A percentile compares a stretch with the other conserved stretches of the same genome.
Conservation (phyloP, 495 filamentous ascomycete genomes). For the Penicillium manginii region DNA sequence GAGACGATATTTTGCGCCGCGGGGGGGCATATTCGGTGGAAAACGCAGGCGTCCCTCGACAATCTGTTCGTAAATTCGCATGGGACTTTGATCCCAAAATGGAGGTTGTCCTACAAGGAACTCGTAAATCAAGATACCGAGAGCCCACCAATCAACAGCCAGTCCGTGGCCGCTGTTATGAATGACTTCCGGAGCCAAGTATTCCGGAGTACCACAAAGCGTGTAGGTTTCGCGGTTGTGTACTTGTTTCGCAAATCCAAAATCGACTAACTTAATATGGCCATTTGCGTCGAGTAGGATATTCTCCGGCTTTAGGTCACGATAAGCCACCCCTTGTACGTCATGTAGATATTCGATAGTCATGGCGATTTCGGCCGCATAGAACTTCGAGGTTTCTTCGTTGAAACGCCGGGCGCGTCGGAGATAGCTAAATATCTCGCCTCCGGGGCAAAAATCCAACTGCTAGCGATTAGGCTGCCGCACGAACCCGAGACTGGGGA, state of each 20-base stretch:
- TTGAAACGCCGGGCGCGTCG: conserved; percentile 85
- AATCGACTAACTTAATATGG: conserved; percentile 97
- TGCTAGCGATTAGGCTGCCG: conserved; percentile 36
- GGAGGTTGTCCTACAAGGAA: conserved; percentile 95
- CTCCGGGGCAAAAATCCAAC: conserved; percentile 91
- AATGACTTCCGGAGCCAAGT: conserved; percentile 95
- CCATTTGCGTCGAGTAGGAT: conserved; percentile 89
- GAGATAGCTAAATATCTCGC: conserved; percentile 94
- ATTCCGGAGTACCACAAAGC: conserved; percentile 94
- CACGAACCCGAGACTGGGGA: conserved; percentile 6
- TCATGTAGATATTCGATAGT: conserved; percentile 94
- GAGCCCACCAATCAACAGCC: conserved; percentile 99
- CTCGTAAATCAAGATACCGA: conserved; percentile 95
- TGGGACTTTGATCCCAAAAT: conserved; percentile 95
- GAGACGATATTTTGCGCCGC: conserved; percentile 84
- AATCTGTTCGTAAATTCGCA: conserved; percentile 87
- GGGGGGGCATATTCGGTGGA: conserved; percentile 59
- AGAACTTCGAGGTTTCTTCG: conserved; percentile 84
- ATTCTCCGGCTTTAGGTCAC: conserved; percentile 96
- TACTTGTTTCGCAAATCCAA: conserved; percentile 87
- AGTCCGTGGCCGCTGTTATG: conserved; percentile 92
- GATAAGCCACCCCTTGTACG: conserved; percentile 80
- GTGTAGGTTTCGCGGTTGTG: conserved; percentile 82
- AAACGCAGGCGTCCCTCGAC: conserved; percentile 46
- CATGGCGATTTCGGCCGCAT: conserved; percentile 92